phyloP scores from a whole-genome alignment of 176 grass and related monocot species.

The Phoenix roebelenii region DNA sequence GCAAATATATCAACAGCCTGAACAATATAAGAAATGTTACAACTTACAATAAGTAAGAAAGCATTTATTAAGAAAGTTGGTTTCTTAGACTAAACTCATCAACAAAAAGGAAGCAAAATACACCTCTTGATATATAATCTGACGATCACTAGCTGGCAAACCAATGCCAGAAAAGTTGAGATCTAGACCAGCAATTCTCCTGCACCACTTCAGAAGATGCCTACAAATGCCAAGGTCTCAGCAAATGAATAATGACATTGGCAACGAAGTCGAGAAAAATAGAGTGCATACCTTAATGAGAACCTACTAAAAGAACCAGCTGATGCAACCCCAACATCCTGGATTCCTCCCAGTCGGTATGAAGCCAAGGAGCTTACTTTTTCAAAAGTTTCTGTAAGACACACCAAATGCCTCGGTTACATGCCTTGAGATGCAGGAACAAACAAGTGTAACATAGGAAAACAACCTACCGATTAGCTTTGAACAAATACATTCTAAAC shows the following conservation, averaged over 20 bases:
- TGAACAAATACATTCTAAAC: slow-evolving; percentile 41
- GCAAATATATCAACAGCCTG: slow-evolving; percentile 82
- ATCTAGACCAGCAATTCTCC: slow-evolving; percentile 53
- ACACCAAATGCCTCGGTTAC: background rate
- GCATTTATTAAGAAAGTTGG: too few species aligned
- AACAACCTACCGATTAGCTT: slow-evolving; percentile 50
- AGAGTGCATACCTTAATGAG: slow-evolving; percentile 57
- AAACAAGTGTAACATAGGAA: slow-evolving; percentile 16
- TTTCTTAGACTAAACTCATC: background rate
- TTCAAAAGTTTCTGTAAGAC: slow-evolving; percentile 64
- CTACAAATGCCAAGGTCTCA: slow-evolving; percentile 21
- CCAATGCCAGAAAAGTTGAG: slow-evolving; percentile 35
- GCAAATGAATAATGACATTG: too few species aligned
- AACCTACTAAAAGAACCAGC: slow-evolving; percentile 56
- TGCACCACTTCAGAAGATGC: slow-evolving; percentile 95
- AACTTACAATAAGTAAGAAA: background rate
- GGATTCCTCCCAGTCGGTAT: slow-evolving; percentile 43
- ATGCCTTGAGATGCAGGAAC: too few species aligned
- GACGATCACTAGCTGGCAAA: slow-evolving; percentile 34
- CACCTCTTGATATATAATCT: slow-evolving; percentile 79
- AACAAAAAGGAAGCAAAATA: slow-evolving; percentile 5
- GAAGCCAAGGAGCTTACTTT: slow-evolving; percentile 49
- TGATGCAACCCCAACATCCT: slow-evolving; percentile 29
- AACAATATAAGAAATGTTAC: slow-evolving; percentile 13
- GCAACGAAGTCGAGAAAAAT: background rate